Conservation (phyloP, 768 basidiomycete species). For the Suillus alpinus region DNA sequence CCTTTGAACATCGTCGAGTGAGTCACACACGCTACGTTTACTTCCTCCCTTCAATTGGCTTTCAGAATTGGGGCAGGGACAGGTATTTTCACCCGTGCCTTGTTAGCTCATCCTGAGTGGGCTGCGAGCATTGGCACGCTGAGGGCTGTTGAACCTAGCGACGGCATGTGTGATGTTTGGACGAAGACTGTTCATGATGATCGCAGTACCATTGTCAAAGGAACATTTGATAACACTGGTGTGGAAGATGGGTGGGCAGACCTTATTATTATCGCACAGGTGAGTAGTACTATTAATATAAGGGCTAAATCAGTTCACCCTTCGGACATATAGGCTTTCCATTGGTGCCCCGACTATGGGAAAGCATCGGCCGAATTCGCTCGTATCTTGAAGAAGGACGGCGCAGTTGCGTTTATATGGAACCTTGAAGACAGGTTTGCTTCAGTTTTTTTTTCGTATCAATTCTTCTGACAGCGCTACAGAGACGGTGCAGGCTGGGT, state of each 20-base stretch:
- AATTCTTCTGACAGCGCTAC: neutral
- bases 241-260: conserved; percentile 71
- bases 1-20: conserved; percentile 72
- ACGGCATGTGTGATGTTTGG: conserved; percentile 82
- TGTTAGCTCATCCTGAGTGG: conserved; percentile 65
- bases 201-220: conserved; percentile 55
- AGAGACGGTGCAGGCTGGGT: conserved; percentile 73
- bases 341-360: conserved; percentile 86
- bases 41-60: conserved; percentile 5
- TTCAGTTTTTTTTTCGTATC: neutral
- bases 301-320: neutral
- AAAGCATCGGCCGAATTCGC: conserved; percentile 73
- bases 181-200: conserved; percentile 49
- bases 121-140: conserved; percentile 48
- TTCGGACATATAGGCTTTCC: conserved; percentile 64
- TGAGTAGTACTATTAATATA: conserved; percentile 20
- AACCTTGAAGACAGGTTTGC: conserved; percentile 81
- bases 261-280: conserved; percentile 75
- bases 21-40: conserved; percentile 18
- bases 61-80: conserved; percentile 79
- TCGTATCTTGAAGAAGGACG: conserved; percentile 76
- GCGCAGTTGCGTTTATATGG: conserved; percentile 77
- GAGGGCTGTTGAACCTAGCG: conserved; percentile 78
- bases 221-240: conserved; percentile 67
- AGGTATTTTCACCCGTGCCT: conserved; percentile 83